Percentiles rank a stretch among this genome's conserved stretches.
These are phyloP conservation scores for Bruguiera sexangula DNA, from an alignment of 345 rosid genomes.

Conservation along the genomic window DNA sequence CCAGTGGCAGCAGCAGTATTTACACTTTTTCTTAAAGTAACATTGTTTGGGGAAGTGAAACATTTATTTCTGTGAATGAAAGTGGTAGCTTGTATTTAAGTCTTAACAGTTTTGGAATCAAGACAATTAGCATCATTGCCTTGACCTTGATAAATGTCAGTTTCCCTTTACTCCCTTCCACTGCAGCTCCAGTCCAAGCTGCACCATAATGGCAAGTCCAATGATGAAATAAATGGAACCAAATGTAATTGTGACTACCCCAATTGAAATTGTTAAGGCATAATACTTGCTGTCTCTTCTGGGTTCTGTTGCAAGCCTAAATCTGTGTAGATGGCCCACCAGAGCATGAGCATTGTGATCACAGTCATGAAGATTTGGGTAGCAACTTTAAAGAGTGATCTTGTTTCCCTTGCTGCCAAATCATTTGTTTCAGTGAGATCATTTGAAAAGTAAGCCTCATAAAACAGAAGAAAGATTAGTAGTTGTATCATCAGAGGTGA, in stretches of 20 bases:
- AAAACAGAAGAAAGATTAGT: too few relatives aligned
- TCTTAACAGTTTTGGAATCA: too few relatives aligned
- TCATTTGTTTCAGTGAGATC: too few relatives aligned
- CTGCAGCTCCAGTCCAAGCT: constrained; percentile 25
- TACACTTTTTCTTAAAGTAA: too few relatives aligned
- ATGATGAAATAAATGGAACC: constrained; percentile 30
- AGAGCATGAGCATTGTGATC: constrained; percentile 14
- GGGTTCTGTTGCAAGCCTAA: constrained; percentile 30
- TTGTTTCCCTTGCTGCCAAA: constrained; percentile 23
- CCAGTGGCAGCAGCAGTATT: too few relatives aligned
- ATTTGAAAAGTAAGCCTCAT: too few relatives aligned
- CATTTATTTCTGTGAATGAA: too few relatives aligned
- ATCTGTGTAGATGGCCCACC: constrained; percentile 25
- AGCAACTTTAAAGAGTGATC: constrained; percentile 6
- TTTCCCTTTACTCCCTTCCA: not conserved
- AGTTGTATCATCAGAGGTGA: too few relatives aligned
- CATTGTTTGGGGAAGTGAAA: too few relatives aligned
- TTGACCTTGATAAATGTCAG: not conserved
- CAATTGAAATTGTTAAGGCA: constrained; percentile 26
- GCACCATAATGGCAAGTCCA: constrained; percentile 26
- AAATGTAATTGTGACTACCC: constrained; percentile 27
- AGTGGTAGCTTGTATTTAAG: too few relatives aligned
- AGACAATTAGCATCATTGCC: not conserved
- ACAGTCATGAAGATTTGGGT: constrained; percentile 7
- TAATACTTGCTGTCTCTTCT: constrained; percentile 17